A percentile compares a stretch with the other conserved stretches of the same genome.
These are phyloP conservation scores for Chlorella sp. DNA, from an alignment of 139 green algal species.

Conservation along the genomic window DNA sequence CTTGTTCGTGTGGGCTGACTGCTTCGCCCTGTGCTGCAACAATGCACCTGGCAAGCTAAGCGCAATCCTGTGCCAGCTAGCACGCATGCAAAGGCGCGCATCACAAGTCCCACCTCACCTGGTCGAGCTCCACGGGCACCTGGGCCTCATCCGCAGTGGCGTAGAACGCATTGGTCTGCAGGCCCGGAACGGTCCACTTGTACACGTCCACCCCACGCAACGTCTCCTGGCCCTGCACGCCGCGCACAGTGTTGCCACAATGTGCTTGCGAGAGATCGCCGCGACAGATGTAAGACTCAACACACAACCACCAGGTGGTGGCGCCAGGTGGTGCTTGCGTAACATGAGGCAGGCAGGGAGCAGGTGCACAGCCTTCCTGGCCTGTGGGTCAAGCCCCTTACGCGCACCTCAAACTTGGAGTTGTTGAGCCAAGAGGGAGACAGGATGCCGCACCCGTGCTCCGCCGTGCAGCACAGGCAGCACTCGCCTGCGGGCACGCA, in stretches of 20 bases:
- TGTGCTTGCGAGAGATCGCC: too few relatives aligned
- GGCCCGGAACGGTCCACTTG: constrained; percentile 22
- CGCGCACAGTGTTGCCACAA: too few relatives aligned
- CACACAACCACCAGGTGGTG: too few relatives aligned
- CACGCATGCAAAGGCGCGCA: too few relatives aligned
- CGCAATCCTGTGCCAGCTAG: too few relatives aligned
- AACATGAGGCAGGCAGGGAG: not conserved
- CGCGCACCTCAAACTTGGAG: constrained; percentile 8
- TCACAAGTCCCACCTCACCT: constrained; percentile 28
- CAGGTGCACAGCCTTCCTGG: not conserved
- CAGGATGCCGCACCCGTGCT: constrained; percentile 30
- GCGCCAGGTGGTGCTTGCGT: too few relatives aligned
- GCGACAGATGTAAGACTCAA: too few relatives aligned
- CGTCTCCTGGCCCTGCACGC: not conserved
- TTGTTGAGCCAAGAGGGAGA: constrained; percentile 11
- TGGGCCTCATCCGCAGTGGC: constrained; percentile 16
- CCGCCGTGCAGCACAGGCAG: constrained; percentile 37
- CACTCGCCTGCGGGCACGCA: too few relatives aligned
- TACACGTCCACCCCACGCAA: constrained; percentile 11
- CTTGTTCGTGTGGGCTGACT: too few relatives aligned
- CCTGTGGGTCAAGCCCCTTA: not conserved
- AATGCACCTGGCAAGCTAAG: too few relatives aligned
- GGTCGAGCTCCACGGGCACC: constrained; percentile 25
- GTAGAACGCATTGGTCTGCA: constrained; percentile 36
- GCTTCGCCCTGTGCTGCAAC: too few relatives aligned